Conservation (phyloP, 768 basidiomycete genomes). For the Mycena amicta region DNA sequence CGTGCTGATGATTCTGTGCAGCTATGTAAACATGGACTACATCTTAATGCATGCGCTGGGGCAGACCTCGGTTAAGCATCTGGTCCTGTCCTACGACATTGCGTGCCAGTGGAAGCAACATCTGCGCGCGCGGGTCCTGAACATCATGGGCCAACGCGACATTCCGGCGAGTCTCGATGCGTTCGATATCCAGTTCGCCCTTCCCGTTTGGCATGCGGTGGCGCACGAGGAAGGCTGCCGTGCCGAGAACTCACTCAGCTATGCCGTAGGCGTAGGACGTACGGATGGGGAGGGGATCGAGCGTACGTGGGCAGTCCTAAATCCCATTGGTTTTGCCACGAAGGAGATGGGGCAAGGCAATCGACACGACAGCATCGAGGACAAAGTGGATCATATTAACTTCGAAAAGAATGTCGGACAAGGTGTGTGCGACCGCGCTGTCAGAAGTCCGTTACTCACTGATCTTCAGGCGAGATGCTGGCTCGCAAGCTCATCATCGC, state of each 20-base stretch:
- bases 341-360: too few relatives aligned
- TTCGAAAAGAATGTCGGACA: too few relatives aligned
- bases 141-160: background rate
- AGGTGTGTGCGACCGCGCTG: background rate
- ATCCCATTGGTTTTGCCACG: conserved; percentile 23
- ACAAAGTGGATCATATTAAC: conserved; percentile 26
- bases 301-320: too few relatives aligned
- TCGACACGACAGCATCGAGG: conserved; percentile 34
- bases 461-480: conserved; percentile 5
- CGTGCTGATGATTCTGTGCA: background rate
- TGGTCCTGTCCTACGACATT: background rate
- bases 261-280: too few relatives aligned
- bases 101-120: too few relatives aligned
- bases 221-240: too few relatives aligned
- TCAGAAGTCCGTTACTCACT: background rate
- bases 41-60: background rate
- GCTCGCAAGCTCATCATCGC: conserved; percentile 11
- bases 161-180: background rate
- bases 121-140: background rate
- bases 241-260: too few relatives aligned
- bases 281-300: too few relatives aligned
- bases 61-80: background rate
- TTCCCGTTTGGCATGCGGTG: conserved; percentile 10
- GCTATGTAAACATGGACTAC: background rate
- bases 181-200: background rate